These are phyloP conservation scores for Penicillium simplicissimum DNA, from an alignment of 495 filamentous ascomycete genomes.

Conservation along the genomic window DNA sequence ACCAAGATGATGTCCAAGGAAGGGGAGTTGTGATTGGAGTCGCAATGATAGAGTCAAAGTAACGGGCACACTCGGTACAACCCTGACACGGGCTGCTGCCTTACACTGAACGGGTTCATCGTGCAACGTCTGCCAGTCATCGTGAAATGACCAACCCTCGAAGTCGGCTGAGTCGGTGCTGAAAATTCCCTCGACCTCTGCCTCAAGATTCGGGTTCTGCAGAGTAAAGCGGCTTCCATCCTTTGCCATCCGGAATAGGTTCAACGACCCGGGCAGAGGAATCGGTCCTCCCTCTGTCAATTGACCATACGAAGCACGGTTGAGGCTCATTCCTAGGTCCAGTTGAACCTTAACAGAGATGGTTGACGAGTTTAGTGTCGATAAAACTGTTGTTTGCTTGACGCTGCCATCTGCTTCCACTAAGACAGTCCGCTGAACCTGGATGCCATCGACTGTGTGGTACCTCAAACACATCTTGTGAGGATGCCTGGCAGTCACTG, in stretches of 20 bases:
- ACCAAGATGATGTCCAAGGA: neutral
- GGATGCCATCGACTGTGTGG: neutral
- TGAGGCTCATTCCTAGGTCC: neutral
- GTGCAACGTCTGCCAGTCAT: neutral
- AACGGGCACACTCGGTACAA: no score
- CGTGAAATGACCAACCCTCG: neutral
- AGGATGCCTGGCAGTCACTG: neutral
- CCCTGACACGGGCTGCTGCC: no score
- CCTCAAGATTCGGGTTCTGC: neutral
- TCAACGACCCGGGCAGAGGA: constrained; percentile 1
- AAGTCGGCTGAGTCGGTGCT: neutral
- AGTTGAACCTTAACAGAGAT: neutral
- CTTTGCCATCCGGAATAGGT: neutral
- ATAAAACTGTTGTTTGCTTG: neutral
- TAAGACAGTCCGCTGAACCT: neutral
- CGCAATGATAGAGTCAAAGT: neutral
- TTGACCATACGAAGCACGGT: constrained; percentile 7
- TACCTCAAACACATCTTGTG: neutral
- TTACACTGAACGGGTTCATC: neutral
- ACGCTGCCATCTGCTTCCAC: neutral
- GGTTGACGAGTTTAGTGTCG: neutral
- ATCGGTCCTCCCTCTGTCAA: constrained; percentile 3
- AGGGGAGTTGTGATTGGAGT: neutral
- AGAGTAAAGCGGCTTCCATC: neutral
- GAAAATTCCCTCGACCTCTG: neutral